Evolutionary conservation across 1,139 yeast species (phyloP).

Genomic region (Sugiyamaella castrensis): DNA sequence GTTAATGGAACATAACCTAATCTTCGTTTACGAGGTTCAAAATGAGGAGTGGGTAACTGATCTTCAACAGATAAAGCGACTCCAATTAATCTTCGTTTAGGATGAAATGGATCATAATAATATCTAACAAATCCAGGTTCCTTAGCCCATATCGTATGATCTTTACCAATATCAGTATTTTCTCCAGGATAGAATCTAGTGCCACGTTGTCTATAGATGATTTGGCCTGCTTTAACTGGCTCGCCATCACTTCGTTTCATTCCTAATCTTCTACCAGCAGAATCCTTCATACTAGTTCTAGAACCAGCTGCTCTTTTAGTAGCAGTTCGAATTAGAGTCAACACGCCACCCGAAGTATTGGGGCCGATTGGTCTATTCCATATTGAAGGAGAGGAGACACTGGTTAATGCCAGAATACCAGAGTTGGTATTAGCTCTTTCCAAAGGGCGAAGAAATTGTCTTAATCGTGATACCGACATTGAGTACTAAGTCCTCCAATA

Average conservation of each 20-base stretch:
- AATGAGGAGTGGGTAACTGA: conserved; percentile 81
- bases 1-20: conserved; percentile 65
- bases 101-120: conserved; percentile 96
- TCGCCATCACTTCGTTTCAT: conserved; percentile 80
- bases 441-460: conserved; percentile 3
- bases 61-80: conserved; percentile 67
- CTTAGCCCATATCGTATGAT: conserved; percentile 84
- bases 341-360: background rate
- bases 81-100: conserved; percentile 86
- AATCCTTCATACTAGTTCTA: conserved; percentile 86
- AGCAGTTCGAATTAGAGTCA: conserved; percentile 66
- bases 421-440: too few species aligned
- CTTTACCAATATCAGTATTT: conserved; percentile 81
- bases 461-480: conserved; percentile 3
- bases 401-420: too few species aligned
- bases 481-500: too few species aligned
- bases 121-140: conserved; percentile 94
- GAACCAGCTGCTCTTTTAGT: conserved; percentile 95
- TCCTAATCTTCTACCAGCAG: conserved; percentile 93
- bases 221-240: conserved; percentile 73
- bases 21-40: conserved; percentile 79
- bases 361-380: too few species aligned
- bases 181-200: conserved; percentile 96
- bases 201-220: conserved; percentile 92
- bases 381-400: too few species aligned